Percentiles rank a stretch among this genome's conserved stretches.
Conservation (phyloP, 768 basidiomycete genomes). For the Lactarius indigo region DNA sequence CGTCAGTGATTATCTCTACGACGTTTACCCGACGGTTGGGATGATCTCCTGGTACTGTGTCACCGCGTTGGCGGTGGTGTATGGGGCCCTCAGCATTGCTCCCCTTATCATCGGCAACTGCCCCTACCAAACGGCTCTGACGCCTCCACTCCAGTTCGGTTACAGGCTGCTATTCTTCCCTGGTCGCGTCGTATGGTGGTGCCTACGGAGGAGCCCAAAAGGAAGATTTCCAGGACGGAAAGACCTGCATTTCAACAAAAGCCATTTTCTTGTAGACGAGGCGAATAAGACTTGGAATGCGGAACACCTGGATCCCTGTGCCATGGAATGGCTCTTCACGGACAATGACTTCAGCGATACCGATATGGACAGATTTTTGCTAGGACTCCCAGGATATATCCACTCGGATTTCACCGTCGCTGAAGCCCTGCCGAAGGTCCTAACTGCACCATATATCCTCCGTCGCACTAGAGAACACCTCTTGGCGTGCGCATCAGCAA, state of each 20-base stretch:
- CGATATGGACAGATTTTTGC: slow-evolving; percentile 17
- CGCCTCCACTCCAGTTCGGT: background rate
- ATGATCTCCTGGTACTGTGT: background rate
- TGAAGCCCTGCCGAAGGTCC: background rate
- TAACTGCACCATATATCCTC: background rate
- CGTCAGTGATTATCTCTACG: slow-evolving; percentile 12
- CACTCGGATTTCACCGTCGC: background rate
- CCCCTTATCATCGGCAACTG: slow-evolving; percentile 9
- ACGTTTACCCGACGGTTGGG: background rate
- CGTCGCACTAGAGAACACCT: slow-evolving; percentile 7
- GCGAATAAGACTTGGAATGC: background rate
- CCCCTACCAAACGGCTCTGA: slow-evolving; percentile 19
- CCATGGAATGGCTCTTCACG: slow-evolving; percentile 12
- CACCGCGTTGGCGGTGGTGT: background rate
- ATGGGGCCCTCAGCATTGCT: slow-evolving; percentile 9
- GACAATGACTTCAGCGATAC: slow-evolving; percentile 10
- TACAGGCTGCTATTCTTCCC: background rate
- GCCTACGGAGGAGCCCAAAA: background rate
- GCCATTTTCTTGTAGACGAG: background rate
- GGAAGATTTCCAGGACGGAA: background rate
- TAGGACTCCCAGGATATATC: slow-evolving; percentile 16
- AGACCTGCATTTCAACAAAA: background rate
- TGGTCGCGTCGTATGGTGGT: background rate
- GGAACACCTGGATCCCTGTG: slow-evolving; percentile 2
- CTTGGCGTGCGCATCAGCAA: slow-evolving; percentile 2